Evolutionary conservation across 2,329 filamentous ascomycete genomes (phyloP), one percentile per base, ranked within the genome.

Genomic region (Lasiodiplodia gonubiensis): DNA sequence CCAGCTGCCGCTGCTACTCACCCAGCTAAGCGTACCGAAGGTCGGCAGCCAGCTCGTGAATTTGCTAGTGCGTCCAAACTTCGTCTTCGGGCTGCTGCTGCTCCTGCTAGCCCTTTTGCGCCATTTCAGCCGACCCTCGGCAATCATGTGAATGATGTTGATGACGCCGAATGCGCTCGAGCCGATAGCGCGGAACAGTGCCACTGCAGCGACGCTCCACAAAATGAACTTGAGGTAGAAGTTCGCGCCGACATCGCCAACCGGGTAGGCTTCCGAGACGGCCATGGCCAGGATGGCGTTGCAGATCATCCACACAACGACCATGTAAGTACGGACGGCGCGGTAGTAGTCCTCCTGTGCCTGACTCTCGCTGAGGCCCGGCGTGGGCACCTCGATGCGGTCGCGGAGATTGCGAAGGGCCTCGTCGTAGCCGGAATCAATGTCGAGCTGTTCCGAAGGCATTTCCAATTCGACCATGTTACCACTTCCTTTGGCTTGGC

Each of bases 311-410:
- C 95, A 99, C 55, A 90, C 86, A 52, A 97, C 89, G 14, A 99
- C 95, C 90, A 99, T 96, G 88, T 99, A 99, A 0, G 95, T 99
- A 66, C 95, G 89, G 64, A 99, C 95, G 49, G 91, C 92, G 78
- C 94, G 92, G 86, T 99, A 99, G 86, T 99, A 99, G 81, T 99
- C 95, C 79, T 99, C 95, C 79, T 99, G 95, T 80, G 93, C 82
- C 81, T 98, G 95, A 0, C 87, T 84, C 73, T 97, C 94, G 52
- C 87, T 89, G 18, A 88, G 73, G 0, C 83, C 79, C 0, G 86
- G 78, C 14, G 80, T 77, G 12, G 91, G 84, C 0, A 98, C 94
- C 77, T 97, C 93, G 73, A 99, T 85, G 53, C 95, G 87, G 76
- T 99, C 95, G 63, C 95, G 92, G 5, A 99, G 90, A 78, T 99